Evolutionary conservation across 2,329 filamentous ascomycete genomes (phyloP), one percentile per base, ranked within the genome.

Genomic region (Talaromyces sp.): DNA sequence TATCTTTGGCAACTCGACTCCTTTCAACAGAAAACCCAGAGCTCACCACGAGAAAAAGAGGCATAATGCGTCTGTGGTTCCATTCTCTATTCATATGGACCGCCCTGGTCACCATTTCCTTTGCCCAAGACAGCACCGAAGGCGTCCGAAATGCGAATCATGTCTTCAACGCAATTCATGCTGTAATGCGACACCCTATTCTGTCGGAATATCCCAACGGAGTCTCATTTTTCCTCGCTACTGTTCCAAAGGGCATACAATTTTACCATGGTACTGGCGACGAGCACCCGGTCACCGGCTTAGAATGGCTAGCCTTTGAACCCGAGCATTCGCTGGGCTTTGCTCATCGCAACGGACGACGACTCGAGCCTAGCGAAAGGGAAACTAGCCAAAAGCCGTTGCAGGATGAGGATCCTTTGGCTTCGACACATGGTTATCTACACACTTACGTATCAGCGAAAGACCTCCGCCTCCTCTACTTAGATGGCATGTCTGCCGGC

Each of bases 291-390:
- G 80, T 88, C 0, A 68, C 72, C 1, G 80, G 78, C 0, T 80
- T 79, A 8, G 85, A 90, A 67, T 90, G 88, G 87, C 77, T 91
- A 2, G 88, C 89, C 1, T 91, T 90, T 68, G 88, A 91, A 69
- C 81, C 87, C 10, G 88, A 91, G 67, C 88, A 91, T 70, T 86
- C 88, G 0, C 79, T 87, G 63, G 69, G 77, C 3, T 90, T 91
- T 74, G 86, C 87, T 0, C 71, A 72, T 14, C 23, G 33, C 10
- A 58, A 18, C 58, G 55, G 40, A 40, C 16, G 30, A 18, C 47
- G n/a, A 30, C 56, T 16, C 6, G 12, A 12, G 34, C 34, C 34
- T 36, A 12, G 16, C 16, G 5, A 12, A 12, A 36, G 34, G 16
- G 14, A 36, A 30, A 34, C 31, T 2, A 30, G 51, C 27, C 34